Evolutionary conservation across 192 early-diverging fungal genomes (phyloP).

Genomic region (Linnemannia exigua): DNA sequence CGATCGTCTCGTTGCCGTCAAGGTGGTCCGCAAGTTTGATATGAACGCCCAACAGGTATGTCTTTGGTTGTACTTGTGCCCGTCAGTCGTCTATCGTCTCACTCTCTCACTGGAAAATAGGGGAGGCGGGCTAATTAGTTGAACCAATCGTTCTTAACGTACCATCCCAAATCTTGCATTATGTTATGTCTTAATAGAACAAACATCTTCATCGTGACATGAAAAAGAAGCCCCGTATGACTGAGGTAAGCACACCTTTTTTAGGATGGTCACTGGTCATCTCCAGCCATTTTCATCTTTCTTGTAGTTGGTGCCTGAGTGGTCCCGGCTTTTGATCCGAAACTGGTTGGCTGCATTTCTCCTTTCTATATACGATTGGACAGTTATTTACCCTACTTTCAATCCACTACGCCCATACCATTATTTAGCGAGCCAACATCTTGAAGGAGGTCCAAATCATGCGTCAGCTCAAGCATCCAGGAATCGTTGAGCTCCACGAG

Average conservation of each 20-base stretch:
- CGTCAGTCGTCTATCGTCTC: background rate
- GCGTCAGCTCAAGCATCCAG: conserved; percentile 79
- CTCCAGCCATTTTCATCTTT: background rate
- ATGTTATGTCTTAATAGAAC: conserved; percentile 29
- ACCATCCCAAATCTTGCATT: background rate
- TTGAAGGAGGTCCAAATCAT: conserved; percentile 89
- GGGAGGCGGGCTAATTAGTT: background rate
- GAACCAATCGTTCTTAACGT: conserved; percentile 29
- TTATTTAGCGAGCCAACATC: conserved; percentile 77
- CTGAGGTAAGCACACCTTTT: conserved; percentile 43
- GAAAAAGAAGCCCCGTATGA: conserved; percentile 54
- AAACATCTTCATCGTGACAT: conserved; percentile 54
- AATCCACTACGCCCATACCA: no score
- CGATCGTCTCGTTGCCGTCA: conserved; percentile 82
- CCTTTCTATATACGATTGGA: background rate
- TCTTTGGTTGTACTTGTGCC: background rate
- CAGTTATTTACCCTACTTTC: background rate
- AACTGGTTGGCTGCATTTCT: background rate
- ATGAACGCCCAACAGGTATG: conserved; percentile 74
- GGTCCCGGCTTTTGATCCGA: background rate
- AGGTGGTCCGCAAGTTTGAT: conserved; percentile 81
- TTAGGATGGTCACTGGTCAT: background rate
- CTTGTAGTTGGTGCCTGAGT: background rate
- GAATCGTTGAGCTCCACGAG: conserved; percentile 79
- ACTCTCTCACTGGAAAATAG: background rate